Evolutionary conservation across 1,284 basidiomycete species (phyloP), one percentile per base, ranked within the genome.

Genomic region (Pholiota adiposa): DNA sequence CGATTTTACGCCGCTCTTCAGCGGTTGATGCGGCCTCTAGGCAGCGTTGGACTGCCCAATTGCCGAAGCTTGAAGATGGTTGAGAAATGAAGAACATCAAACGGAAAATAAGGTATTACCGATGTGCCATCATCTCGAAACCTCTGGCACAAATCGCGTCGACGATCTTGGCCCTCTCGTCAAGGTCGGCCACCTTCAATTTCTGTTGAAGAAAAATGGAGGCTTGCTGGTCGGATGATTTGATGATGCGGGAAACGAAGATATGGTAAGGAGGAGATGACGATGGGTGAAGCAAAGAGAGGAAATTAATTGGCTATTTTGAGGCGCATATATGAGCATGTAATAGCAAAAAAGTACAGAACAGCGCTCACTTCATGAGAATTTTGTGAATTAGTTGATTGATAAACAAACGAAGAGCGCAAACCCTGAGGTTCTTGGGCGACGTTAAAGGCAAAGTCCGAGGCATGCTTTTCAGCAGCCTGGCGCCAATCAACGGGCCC

Each of bases 141-240:
- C 91, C 91, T 19, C 86, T 83, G 36, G 85, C 80, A 60, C 90
- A 92, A 59, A 93, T 93, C 50, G 92, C 91, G 68, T 92, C 90
- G 9, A 93, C 86, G 49, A 93, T 93, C 72, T 91, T 92, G 7
- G 80, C 82, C 1, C 92, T 80, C 69, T 92, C 91, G 54, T 86
- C 83, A n/a, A 79, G 65, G 65, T 92, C 90, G 5, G 91, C 91
- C 12, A 92, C 90, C 71, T 93, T 93, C 63, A 93, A 81, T 70
- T 93, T 93, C 71, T 93, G 91, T 68, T 93, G 90, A 41, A 93
- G 77, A 69, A 93, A 93, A 50, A 93, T 93, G n/a, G 89, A 92
- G 11, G 91, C 91, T 67, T 93, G 91, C 68, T 93, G 91, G 69
- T 93, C 92, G 5, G 90, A 92, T 4, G 86, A 88, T 73, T 90